Base-by-base conservation (phyloP, 768 basidiomycete genomes). In the Tricholoma matsutake region DNA sequence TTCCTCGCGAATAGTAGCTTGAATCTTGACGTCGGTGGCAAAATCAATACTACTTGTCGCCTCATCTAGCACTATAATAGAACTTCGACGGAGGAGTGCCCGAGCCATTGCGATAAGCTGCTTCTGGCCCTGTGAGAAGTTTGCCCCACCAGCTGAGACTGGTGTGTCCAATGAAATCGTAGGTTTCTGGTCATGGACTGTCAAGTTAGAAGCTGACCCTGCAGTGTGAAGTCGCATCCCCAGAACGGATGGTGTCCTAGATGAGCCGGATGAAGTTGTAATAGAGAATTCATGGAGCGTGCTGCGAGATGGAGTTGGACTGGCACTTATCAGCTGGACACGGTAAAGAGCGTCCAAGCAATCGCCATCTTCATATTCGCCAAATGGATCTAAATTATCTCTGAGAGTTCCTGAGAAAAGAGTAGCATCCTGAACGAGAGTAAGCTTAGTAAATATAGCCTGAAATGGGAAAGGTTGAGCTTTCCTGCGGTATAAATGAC, bases 101-200 rank as follows among this genome's bases (percentile, higher is more conserved):
- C 92, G 82, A 0, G 92, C 92, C 88, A 94, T 89, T 1, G 91
- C 88, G 57, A 94, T 89, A n/a, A 94, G 75, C 67, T 98, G 95
- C 9, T 92, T 73, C 69, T 97, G 94, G 8, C 96, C 95, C 61
- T 94, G 91, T 1, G 92, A 94, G 73, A 97, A 96, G 75, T 97
- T 96, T 29, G 86, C 80, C 0, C 94, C 94, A 0, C 94, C 93
- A 1, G 91, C 81, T 0, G 91, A 91, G 11, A 96, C 88, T 62
- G 88, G 85, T 0, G 89, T 91, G 18, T 91, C 86, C 4, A 96
- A 79, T 0, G 84, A 80, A 28, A 96, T 76, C 0, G 76, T 76
- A 1, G 78, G 79, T 68, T 83, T 88, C 29, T 65, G 55, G n/a
- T 89, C 88, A 2, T 79, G 69, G n/a, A 86, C 85, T 0, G 87